phyloP scores from a whole-genome alignment of 768 basidiomycete species.

The Lyophyllum shimeji region DNA sequence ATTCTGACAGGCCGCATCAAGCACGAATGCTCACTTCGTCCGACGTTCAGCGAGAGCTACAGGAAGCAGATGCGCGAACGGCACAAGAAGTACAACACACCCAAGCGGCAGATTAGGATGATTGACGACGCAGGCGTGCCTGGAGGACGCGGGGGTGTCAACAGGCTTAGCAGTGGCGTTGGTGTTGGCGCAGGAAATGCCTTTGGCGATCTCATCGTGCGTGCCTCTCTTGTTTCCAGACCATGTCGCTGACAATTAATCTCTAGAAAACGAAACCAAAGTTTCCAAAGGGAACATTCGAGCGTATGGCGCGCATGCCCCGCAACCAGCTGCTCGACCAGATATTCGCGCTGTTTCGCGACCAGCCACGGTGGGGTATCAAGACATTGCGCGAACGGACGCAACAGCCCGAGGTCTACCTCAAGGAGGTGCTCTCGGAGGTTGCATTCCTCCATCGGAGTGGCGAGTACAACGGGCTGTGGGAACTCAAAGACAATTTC shows the following conservation, averaged over 20 bases:
- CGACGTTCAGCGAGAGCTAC: slow-evolving; percentile 66
- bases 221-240: slow-evolving; percentile 24
- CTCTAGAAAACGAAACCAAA: slow-evolving; percentile 66
- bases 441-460: slow-evolving; percentile 76
- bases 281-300: slow-evolving; percentile 67
- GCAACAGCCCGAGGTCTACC: slow-evolving; percentile 83
- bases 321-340: slow-evolving; percentile 85
- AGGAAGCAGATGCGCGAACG: slow-evolving; percentile 72
- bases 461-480: slow-evolving; percentile 79
- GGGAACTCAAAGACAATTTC: slow-evolving; percentile 76
- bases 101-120: slow-evolving; percentile 62
- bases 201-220: slow-evolving; percentile 67
- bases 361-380: slow-evolving; percentile 81
- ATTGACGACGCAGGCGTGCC: slow-evolving; percentile 71
- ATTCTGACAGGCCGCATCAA: slow-evolving; percentile 79
- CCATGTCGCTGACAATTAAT: background rate
- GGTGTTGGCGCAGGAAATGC: slow-evolving; percentile 53
- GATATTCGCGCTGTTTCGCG: slow-evolving; percentile 76
- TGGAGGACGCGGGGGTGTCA: slow-evolving; percentile 73
- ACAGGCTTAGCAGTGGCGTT: slow-evolving; percentile 76
- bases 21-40: slow-evolving; percentile 76
- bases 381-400: slow-evolving; percentile 74
- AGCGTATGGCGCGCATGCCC: slow-evolving; percentile 91
- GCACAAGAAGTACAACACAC: slow-evolving; percentile 64
- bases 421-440: slow-evolving; percentile 79